Conservation (phyloP, 768 basidiomycete genomes). For the Leccinum rimulosum region DNA sequence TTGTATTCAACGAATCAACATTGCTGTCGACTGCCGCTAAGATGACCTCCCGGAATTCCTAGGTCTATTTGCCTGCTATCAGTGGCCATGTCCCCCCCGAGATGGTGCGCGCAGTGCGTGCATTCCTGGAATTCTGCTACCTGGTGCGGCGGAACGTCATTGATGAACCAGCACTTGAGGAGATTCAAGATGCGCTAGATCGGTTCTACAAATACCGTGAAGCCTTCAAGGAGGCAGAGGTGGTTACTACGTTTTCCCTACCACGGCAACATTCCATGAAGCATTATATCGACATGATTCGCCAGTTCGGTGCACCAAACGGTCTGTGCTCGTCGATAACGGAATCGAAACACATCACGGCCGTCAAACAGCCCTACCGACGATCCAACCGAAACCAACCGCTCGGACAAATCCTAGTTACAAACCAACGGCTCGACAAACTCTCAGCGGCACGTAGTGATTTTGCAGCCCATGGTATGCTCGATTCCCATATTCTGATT, state of each 20-base stretch:
- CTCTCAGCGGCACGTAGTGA: neutral
- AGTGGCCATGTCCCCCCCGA: neutral
- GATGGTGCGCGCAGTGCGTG: neutral
- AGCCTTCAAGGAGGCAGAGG: neutral
- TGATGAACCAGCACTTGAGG: neutral
- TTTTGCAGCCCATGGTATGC: neutral
- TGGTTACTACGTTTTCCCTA: neutral
- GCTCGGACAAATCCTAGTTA: too few relatives aligned
- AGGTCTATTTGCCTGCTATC: neutral
- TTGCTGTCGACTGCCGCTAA: too few relatives aligned
- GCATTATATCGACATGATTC: neutral
- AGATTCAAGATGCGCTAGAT: neutral
- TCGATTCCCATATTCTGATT: neutral
- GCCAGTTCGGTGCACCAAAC: neutral
- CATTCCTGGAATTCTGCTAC: neutral
- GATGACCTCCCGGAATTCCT: too few relatives aligned
- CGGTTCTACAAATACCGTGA: neutral
- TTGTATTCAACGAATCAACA: too few relatives aligned
- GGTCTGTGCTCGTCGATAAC: too few relatives aligned
- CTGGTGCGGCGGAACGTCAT: neutral
- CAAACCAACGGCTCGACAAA: neutral
- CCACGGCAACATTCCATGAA: neutral
- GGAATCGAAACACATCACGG: too few relatives aligned
- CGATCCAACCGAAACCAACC: too few relatives aligned
- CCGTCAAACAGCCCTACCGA: too few relatives aligned